phyloP scores from a whole-genome alignment of 345 rosid species.

The Eucalyptus pauciflora region DNA sequence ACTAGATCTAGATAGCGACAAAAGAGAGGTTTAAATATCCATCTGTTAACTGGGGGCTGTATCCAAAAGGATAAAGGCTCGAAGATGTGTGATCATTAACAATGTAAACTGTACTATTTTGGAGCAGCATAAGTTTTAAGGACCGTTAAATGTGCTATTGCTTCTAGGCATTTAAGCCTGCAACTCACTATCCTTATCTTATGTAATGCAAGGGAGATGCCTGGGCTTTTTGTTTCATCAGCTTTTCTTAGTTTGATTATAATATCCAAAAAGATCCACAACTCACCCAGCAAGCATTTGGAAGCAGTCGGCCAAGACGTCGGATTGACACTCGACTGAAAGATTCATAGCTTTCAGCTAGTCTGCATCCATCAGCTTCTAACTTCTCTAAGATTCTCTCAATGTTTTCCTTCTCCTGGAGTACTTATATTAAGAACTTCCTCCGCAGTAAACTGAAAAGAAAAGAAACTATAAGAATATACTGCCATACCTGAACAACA shows the following conservation, averaged over 20 bases:
- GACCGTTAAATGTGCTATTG: background rate
- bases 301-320: slow-evolving; percentile 74
- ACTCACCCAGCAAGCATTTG: slow-evolving; percentile 77
- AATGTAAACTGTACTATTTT: background rate
- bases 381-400: slow-evolving; percentile 39
- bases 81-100: background rate
- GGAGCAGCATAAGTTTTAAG: background rate
- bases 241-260: background rate
- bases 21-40: background rate
- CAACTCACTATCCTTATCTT: background rate
- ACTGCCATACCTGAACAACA: slow-evolving; percentile 30
- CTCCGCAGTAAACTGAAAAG: background rate
- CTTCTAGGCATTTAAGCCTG: background rate
- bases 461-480: background rate
- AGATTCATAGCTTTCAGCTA: slow-evolving; percentile 30
- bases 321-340: slow-evolving; percentile 53
- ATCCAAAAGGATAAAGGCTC: background rate
- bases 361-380: slow-evolving; percentile 27
- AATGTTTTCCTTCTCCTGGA: slow-evolving; percentile 57
- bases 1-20: background rate
- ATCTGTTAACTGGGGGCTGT: background rate
- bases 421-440: background rate
- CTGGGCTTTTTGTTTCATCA: background rate
- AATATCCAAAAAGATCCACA: background rate
- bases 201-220: background rate